A percentile compares a stretch with the other conserved stretches of the same genome.
Evolutionary conservation across 257 asterid genomes (phyloP).

Genomic region (Vinca minor): DNA sequence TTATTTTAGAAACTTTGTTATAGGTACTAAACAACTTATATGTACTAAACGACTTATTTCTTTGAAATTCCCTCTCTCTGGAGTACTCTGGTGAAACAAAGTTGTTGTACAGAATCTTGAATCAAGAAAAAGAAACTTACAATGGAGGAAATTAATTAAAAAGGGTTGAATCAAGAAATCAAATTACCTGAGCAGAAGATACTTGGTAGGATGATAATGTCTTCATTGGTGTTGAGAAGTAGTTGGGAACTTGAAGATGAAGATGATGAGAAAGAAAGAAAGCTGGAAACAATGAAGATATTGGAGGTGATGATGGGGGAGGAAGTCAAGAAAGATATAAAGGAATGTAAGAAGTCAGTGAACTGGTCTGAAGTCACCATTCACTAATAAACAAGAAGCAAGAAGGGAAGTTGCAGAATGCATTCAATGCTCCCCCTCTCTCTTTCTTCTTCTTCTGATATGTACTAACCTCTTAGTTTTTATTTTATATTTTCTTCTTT

Average conservation of each 20-base stretch:
- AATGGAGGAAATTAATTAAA: not conserved
- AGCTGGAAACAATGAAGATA: slow-evolving; percentile 3
- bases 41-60: too few relatives aligned
- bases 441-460: not conserved
- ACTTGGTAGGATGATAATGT: slow-evolving; percentile 11
- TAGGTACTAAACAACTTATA: too few relatives aligned
- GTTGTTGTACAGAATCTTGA: not conserved
- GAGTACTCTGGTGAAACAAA: not conserved
- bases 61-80: too few relatives aligned
- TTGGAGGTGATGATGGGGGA: too few relatives aligned
- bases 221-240: slow-evolving; percentile 5
- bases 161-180: not conserved
- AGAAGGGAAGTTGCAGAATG: slow-evolving; percentile 20
- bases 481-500: too few relatives aligned
- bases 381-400: slow-evolving; percentile 4
- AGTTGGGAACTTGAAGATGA: not conserved
- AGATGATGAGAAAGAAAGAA: not conserved
- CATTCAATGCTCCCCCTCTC: slow-evolving; percentile 11
- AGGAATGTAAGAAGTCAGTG: slow-evolving; percentile 8
- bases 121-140: not conserved
- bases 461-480: too few relatives aligned
- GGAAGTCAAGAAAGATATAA: not conserved
- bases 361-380: not conserved
- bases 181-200: slow-evolving; percentile 10
- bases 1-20: too few relatives aligned